Evolutionary conservation across 306 rosid species (phyloP), one percentile per base, ranked within the genome.

Genomic region (Vigna hirtella): DNA sequence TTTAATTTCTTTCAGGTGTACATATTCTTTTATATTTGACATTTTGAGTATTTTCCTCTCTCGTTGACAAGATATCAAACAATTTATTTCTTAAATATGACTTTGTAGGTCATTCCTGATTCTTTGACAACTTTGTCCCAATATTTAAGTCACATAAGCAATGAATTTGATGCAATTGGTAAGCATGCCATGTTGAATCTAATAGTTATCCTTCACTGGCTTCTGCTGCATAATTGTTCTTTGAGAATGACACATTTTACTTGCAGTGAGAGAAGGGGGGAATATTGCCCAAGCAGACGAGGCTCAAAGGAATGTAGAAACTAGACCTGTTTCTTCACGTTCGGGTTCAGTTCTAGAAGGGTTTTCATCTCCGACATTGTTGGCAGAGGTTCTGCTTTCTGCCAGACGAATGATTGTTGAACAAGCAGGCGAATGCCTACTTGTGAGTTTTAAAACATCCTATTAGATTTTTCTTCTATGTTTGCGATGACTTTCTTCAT

Each of bases 81-180:
- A 45, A 58, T 42, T 83, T 53, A 42, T 66, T 66, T 71, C 61
- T 70, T 56, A 65, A 84, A 53, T 85, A 20, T 87, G 82, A 64
- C 73, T 76, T 76, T 86, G 80, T 66, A 96, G 99, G 97, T 87
- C 52, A 90, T 96, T 90, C 98, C 93, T 61, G 98, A 88, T 84
- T 96, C 99, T 83, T 86, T 96, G 91, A 85, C 96, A 51, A 96
- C 99, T 69, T 83, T 96, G 84, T 85, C 91, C 77, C 97, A 86
- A 73, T 87, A 93, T 55, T 85, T 90, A 74, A 84, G 87, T 85
- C 88, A 81, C 79, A 80, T 91, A 82, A 83, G 88, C 81, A 78
- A 70, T 59, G 96, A 90, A 81, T 90, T 93, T 73, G 91, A 88
- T 78, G 88, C 86, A 66, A 82, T 91, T 64, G 96, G 99, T 96